Percentiles rank a stretch among this genome's conserved stretches.
Conservation (phyloP, 2,329 filamentous ascomycete genomes). For the Didymella lethalis region DNA sequence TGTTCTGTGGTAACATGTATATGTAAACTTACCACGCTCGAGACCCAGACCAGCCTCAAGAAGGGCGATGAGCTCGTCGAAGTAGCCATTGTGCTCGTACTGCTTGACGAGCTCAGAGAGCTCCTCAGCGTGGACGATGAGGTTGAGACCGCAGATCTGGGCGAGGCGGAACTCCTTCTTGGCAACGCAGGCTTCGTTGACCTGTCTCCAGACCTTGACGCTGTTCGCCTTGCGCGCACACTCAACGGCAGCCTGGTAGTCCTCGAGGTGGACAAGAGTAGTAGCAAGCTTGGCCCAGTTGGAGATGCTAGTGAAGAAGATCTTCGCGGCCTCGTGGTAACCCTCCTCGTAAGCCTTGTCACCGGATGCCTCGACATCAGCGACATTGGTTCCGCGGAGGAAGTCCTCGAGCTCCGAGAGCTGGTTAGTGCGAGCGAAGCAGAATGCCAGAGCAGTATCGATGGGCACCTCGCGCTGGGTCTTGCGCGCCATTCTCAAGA, state of each 20-base stretch:
- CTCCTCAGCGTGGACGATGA: slow-evolving; percentile 97
- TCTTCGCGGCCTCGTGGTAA: slow-evolving; percentile 94
- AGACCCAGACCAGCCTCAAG: slow-evolving; percentile 94
- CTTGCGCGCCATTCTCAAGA: slow-evolving; percentile 95
- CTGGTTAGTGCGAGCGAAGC: slow-evolving; percentile 89
- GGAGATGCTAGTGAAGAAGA: slow-evolving; percentile 97
- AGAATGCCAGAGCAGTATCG: slow-evolving; percentile 93
- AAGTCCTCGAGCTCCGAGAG: slow-evolving; percentile 96
- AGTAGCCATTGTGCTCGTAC: slow-evolving; percentile 97
- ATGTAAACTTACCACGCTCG: slow-evolving; percentile 1
- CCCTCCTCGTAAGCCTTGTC: slow-evolving; percentile 98
- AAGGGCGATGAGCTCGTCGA: slow-evolving; percentile 94
- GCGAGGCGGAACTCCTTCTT: slow-evolving; percentile 99
- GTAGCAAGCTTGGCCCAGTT: slow-evolving; percentile 99
- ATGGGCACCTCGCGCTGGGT: slow-evolving; percentile 92
- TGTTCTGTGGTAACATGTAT: not conserved
- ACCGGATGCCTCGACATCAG: slow-evolving; percentile 94
- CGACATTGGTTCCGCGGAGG: slow-evolving; percentile 89
- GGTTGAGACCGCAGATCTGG: slow-evolving; percentile 97
- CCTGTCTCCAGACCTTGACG: slow-evolving; percentile 99
- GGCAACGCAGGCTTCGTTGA: slow-evolving; percentile 91
- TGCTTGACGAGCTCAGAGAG: slow-evolving; percentile 91
- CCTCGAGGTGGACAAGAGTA: slow-evolving; percentile 93
- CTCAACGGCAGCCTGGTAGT: slow-evolving; percentile 97
- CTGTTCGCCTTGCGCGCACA: slow-evolving; percentile 98